Evolutionary conservation across 1,284 basidiomycete species (phyloP), one percentile per base, ranked within the genome.

Genomic region (Volvariella surrecta): DNA sequence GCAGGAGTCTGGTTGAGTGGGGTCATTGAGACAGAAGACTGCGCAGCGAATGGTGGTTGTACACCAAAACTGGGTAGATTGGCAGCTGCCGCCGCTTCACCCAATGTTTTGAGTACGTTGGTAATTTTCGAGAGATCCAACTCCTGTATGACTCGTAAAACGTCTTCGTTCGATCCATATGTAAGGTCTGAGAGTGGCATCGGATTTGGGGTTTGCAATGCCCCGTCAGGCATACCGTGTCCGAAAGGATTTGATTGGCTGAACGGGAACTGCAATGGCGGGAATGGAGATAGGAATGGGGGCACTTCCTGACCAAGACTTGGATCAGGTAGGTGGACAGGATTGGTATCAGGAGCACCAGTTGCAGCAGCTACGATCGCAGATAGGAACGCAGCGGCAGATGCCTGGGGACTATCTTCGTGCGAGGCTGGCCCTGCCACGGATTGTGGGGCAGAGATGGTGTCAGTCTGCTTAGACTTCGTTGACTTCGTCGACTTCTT

Each of bases 61-160:
- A 52, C 21, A 49, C 56, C 44, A 52, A 59, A 48, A 56, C 48
- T n/a, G n/a, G 66, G 58, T 1, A 61, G 49, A 48, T 67, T 71
- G n/a, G 67, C 64, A 11, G 24, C 24, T 9, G 65, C 62, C 1
- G 73, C 70, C 10, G 73, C 73, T 30, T 81, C 81, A 4, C 74
- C 74, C 0, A 85, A 62, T 3, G 73, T 71, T 56, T 75, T 79
- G 43, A 87, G 63, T 13, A 78, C 78, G 39, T 67, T 71, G 0
- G 80, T 73, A 45, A 88, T 72, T 58, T 80, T 84, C 40, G 76
- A 68, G 40, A 86, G 65, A 51, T 88, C 85, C 48, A 87, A 64
- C 43, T 79, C 74, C 54, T 87, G 82, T 40, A 88, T 57, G 13
- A 75, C 76, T 32, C 77, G 79, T 37, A 87, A 60, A 35, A 88